These are phyloP conservation scores for Uronychia setigera DNA, from an alignment of 73 alveolate species.

Conservation along the genomic window DNA sequence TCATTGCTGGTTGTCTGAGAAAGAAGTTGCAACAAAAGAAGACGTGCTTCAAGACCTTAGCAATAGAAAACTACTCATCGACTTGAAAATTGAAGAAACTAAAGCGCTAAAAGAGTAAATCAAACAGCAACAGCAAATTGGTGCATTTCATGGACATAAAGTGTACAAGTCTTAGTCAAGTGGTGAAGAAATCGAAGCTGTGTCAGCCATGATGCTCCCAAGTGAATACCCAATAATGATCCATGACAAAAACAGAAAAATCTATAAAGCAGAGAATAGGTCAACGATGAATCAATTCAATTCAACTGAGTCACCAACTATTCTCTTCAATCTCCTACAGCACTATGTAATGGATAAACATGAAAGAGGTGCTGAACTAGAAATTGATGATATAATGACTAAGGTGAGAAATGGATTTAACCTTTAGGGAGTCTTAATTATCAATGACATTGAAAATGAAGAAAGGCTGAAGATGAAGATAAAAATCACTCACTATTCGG, in stretches of 20 bases:
- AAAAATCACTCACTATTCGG: too few species aligned
- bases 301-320: neutral
- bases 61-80: neutral
- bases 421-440: neutral
- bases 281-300: neutral
- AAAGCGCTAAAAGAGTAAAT: neutral
- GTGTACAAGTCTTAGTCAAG: neutral
- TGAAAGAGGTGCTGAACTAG: neutral
- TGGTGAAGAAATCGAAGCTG: neutral
- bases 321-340: neutral
- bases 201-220: neutral
- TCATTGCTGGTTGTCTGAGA: conserved; percentile 76
- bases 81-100: neutral
- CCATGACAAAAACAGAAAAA: neutral
- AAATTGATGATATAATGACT: neutral
- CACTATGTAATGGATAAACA: neutral
- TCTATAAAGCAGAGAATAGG: neutral
- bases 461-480: neutral
- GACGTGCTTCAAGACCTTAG: neutral
- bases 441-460: neutral
- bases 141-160: neutral
- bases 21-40: neutral
- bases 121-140: neutral
- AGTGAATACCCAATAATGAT: neutral
- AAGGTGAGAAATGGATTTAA: neutral